These are phyloP conservation scores for Artemisia annua DNA, from an alignment of 129 eudicot genomes.

Conservation along the genomic window DNA sequence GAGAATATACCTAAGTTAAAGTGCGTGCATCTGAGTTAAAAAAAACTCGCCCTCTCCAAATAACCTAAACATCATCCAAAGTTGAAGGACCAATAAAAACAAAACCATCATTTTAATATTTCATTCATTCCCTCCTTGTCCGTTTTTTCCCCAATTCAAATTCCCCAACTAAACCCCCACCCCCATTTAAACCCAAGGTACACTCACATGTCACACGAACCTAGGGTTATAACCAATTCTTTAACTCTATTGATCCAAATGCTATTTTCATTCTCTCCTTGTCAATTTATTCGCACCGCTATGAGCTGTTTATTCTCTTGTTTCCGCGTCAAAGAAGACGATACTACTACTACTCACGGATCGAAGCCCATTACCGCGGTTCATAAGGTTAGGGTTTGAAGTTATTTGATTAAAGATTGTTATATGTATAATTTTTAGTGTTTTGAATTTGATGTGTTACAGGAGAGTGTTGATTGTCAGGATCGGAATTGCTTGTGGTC, in stretches of 20 bases:
- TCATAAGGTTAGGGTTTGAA: conserved; percentile 1
- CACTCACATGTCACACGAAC: too few relatives aligned
- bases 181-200: too few relatives aligned
- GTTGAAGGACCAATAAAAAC: too few relatives aligned
- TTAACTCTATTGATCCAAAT: background rate
- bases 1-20: too few relatives aligned
- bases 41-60: too few relatives aligned
- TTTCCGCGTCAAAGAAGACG: background rate
- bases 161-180: too few relatives aligned
- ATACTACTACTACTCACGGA: background rate
- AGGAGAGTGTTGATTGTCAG: conserved; percentile 7
- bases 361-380: background rate
- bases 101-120: too few relatives aligned
- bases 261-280: background rate
- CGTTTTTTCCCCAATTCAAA: too few relatives aligned
- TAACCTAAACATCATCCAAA: too few relatives aligned
- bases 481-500: conserved; percentile 18
- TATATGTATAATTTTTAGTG: background rate
- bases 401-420: background rate
- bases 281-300: background rate
- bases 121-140: too few relatives aligned
- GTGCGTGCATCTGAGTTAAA: too few relatives aligned
- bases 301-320: conserved; percentile 3
- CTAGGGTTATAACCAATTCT: too few relatives aligned
- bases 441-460: background rate